These are phyloP conservation scores for Penicillium egyptiacum DNA, from an alignment of 495 filamentous ascomycete species.

Conservation along the genomic window DNA sequence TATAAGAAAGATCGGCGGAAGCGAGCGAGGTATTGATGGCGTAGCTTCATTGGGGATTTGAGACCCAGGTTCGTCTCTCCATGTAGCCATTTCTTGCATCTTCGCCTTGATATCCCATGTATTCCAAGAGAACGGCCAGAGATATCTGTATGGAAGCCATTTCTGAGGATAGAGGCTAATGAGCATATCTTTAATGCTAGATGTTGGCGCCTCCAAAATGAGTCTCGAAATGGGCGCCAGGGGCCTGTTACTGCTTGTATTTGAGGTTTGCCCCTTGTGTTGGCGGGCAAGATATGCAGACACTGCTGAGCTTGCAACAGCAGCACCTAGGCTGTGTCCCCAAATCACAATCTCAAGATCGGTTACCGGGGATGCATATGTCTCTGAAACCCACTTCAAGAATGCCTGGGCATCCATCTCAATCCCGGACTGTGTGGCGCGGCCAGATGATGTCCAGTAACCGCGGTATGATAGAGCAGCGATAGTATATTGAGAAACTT, in stretches of 20 bases:
- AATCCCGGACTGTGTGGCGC: slow-evolving; percentile 65
- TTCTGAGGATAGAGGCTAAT: slow-evolving; percentile 73
- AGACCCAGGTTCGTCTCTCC: slow-evolving; percentile 12
- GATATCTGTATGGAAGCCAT: slow-evolving; percentile 75
- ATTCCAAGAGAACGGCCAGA: slow-evolving; percentile 55
- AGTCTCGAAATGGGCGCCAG: slow-evolving; percentile 47
- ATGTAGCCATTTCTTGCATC: slow-evolving; percentile 36
- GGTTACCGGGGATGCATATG: slow-evolving; percentile 25
- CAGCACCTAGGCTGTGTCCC: slow-evolving; percentile 76
- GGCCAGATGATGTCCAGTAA: slow-evolving; percentile 75
- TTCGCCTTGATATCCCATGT: slow-evolving; percentile 49
- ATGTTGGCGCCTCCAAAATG: slow-evolving; percentile 76
- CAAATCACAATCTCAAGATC: slow-evolving; percentile 62
- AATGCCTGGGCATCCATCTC: slow-evolving; percentile 63
- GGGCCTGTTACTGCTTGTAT: not conserved
- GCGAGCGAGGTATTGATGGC: not conserved
- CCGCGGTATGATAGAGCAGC: slow-evolving; percentile 71
- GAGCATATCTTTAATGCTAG: slow-evolving; percentile 71
- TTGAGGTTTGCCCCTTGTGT: slow-evolving; percentile 18
- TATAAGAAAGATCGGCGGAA: slow-evolving; percentile 55
- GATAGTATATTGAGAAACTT: slow-evolving; percentile 48
- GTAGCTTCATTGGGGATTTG: not conserved
- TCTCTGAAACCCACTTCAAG: slow-evolving; percentile 52
- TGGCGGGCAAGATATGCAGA: slow-evolving; percentile 40
- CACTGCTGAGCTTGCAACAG: slow-evolving; percentile 52